Evolutionary conservation across 2,329 filamentous ascomycete genomes (phyloP), one percentile per base, ranked within the genome.

Genomic region (Alternaria gansuensis): DNA sequence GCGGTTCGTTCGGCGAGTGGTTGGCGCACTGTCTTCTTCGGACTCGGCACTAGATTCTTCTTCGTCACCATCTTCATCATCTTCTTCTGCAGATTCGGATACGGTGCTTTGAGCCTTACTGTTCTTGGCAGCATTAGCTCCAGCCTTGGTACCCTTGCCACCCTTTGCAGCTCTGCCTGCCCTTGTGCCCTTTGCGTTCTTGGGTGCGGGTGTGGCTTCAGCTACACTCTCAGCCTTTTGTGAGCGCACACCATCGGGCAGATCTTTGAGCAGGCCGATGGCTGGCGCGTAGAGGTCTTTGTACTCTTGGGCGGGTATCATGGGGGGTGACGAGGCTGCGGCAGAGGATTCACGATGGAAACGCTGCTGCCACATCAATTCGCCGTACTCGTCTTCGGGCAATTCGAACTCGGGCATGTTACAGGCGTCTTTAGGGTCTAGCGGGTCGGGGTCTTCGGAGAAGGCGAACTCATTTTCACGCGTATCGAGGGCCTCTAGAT

Each of bases 401-500:
- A 82, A 73, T 50, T 76, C 72, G 51, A 82, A 83, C 7, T 79
- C 77, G 26, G 73, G 73, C 11, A 76, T 60, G 7, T 59, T 59
- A 31, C 52, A 62, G 11, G 71, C 73, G 3, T 76, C 75, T 6
- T 76, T 71, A 8, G 74, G 77, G 57, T 79, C 77, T 40, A 75
- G 66, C 17, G 60, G 76, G 28, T 87, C 86, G 33, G 90, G 87
- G 31, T 84, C 82, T 31, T 83, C 81, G 34, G 86, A 82, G 60
- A 84, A 83, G 48, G 81, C 79, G n/a, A 83, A 76, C 2, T 84
- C 81, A 60, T 87, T 82, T 76, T 89, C 94, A 69, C 93, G 88
- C 74, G 96, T 92, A 77, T 98, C 92, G 58, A 97, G 89, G 39
- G 89, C 85, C 48, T 90, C 87, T 29, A 98, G 85, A 77, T 97